A percentile compares a stretch with the other conserved stretches of the same genome.
These are phyloP conservation scores for Takakia lepidozioides DNA, from an alignment of 225 moss, liverwort and hornwort genomes.

Conservation along the genomic window DNA sequence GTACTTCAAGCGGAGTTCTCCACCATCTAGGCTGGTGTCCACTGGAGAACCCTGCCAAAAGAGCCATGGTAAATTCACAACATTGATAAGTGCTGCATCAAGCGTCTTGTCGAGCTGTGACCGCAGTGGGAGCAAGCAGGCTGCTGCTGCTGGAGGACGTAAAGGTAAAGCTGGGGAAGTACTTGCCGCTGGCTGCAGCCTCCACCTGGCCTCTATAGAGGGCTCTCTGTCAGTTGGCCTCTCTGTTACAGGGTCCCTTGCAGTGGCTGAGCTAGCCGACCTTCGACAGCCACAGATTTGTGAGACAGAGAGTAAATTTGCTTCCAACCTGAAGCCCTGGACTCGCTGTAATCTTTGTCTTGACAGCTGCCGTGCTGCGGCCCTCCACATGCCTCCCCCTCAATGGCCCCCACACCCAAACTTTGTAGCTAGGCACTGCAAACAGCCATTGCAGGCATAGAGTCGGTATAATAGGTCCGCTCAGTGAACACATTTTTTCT, in stretches of 20 bases:
- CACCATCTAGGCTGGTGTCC: constrained; percentile 22
- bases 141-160: constrained; percentile 5
- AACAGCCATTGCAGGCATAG: too few relatives aligned
- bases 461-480: too few relatives aligned
- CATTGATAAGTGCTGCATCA: constrained; percentile 68
- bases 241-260: constrained; percentile 18
- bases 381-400: constrained; percentile 57
- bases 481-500: too few relatives aligned
- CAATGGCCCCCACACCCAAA: constrained; percentile 4
- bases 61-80: constrained; percentile 83
- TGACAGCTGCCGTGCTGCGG: constrained; percentile 43
- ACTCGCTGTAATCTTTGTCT: constrained; percentile 21
- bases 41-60: constrained; percentile 36
- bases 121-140: constrained; percentile 1
- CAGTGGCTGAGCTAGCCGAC: constrained; percentile 38
- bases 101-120: constrained; percentile 57
- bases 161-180: constrained; percentile 1
- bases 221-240: constrained; percentile 36
- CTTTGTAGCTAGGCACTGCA: too few relatives aligned
- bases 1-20: constrained; percentile 18
- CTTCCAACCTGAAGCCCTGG: constrained; percentile 17
- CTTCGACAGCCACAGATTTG: constrained; percentile 27
- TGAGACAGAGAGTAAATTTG: constrained; percentile 25
- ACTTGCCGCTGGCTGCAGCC: constrained; percentile 4
- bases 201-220: constrained; percentile 22